These are phyloP conservation scores for Piper betle DNA, from an alignment of 164 flowering plant genomes.

Conservation along the genomic window DNA sequence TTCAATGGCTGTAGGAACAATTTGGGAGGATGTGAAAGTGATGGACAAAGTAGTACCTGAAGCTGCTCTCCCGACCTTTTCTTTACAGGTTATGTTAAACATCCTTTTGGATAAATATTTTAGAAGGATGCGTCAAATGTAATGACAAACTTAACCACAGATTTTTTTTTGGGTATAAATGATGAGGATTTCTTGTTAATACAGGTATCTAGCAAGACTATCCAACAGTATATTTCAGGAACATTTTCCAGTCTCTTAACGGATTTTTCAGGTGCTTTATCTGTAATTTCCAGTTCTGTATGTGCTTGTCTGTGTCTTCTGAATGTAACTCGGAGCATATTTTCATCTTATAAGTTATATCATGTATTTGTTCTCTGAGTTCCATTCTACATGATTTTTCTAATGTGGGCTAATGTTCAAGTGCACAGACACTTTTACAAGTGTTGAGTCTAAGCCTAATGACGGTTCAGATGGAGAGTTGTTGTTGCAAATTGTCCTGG, in stretches of 20 bases:
- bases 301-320: neutral
- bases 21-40: constrained; percentile 69
- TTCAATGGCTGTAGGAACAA: constrained; percentile 38
- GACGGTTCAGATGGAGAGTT: constrained; percentile 31
- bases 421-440: constrained; percentile 47
- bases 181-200: constrained; percentile 1
- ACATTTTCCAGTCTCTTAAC: constrained; percentile 49
- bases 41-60: constrained; percentile 84
- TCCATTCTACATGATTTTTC: neutral
- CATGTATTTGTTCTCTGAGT: neutral
- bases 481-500: constrained; percentile 49
- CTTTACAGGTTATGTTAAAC: constrained; percentile 45
- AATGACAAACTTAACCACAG: neutral
- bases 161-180: neutral
- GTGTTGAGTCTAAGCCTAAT: constrained; percentile 30
- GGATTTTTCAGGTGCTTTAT: constrained; percentile 59
- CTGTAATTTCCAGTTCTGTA: neutral
- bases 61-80: constrained; percentile 50
- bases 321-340: neutral
- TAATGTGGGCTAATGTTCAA: constrained; percentile 12
- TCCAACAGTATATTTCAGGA: constrained; percentile 46
- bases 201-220: constrained; percentile 62
- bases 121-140: neutral
- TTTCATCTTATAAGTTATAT: neutral
- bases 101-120: constrained; percentile 2